phyloP scores from a whole-genome alignment of 2,329 filamentous ascomycete species.

The Penicillium sp. region DNA sequence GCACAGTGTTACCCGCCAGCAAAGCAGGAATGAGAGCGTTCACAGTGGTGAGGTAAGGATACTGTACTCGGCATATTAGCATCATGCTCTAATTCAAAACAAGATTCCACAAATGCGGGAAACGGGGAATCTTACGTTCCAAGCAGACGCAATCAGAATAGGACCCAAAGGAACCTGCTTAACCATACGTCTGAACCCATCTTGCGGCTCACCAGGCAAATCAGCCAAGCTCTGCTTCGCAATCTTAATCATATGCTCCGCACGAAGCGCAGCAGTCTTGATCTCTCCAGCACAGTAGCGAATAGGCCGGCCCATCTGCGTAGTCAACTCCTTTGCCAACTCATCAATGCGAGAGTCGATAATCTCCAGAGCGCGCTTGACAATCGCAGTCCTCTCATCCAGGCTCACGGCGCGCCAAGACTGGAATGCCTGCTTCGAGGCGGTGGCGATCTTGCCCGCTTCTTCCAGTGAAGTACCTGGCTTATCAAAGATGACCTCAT shows the following conservation, averaged over 20 bases:
- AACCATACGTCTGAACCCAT: conserved; percentile 86
- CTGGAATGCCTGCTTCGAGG: conserved; percentile 39
- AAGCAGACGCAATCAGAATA: conserved; percentile 84
- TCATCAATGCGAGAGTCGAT: conserved; percentile 74
- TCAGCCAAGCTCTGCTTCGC: conserved; percentile 77
- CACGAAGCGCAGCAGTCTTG: conserved; percentile 78
- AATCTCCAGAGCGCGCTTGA: conserved; percentile 76
- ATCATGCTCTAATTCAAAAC: conserved; percentile 12
- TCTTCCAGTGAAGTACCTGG: conserved; percentile 62
- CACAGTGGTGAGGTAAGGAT: conserved; percentile 87
- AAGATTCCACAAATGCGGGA: neutral
- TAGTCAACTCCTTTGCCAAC: conserved; percentile 79
- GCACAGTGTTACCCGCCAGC: conserved; percentile 85
- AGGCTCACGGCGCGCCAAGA: conserved; percentile 74
- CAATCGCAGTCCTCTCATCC: conserved; percentile 75
- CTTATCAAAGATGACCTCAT: conserved; percentile 79
- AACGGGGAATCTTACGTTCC: conserved; percentile 73
- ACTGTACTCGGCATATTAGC: conserved; percentile 60
- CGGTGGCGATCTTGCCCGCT: conserved; percentile 31
- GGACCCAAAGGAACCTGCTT: conserved; percentile 85
- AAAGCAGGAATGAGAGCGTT: conserved; percentile 90
- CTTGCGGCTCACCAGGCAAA: conserved; percentile 79
- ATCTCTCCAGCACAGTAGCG: conserved; percentile 82
- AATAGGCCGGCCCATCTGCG: conserved; percentile 91
- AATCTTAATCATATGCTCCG: conserved; percentile 82